Percentiles rank a stretch among this genome's conserved stretches.
These are phyloP conservation scores for Petunia hybrid DNA, from an alignment of 305 asterid species.

Conservation along the genomic window DNA sequence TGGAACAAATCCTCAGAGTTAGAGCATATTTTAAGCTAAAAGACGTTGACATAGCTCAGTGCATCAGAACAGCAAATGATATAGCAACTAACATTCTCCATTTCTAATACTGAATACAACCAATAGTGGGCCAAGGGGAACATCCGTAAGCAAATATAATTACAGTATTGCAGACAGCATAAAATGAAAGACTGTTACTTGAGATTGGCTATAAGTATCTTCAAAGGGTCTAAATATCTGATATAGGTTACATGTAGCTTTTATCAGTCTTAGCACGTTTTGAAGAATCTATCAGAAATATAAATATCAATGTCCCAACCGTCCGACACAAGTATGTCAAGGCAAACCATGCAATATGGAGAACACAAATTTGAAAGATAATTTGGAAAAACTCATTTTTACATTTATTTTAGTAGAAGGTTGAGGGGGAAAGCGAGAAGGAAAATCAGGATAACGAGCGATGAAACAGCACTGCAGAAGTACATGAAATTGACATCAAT, in stretches of 20 bases:
- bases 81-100: not conserved
- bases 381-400: not conserved
- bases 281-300: constrained; percentile 13
- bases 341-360: constrained; percentile 5
- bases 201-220: not conserved
- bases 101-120: not conserved
- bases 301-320: not conserved
- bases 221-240: not conserved
- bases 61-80: not conserved
- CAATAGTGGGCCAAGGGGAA: not conserved
- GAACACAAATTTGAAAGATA: not conserved
- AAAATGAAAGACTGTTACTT: not conserved
- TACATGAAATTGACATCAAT: not conserved
- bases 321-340: not conserved
- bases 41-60: not conserved
- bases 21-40: not conserved
- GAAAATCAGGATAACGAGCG: constrained; percentile 23
- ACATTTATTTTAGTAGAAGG: not conserved
- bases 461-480: constrained; percentile 13
- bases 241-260: not conserved
- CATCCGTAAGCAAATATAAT: not conserved
- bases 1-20: constrained; percentile 41
- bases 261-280: not conserved
- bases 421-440: not conserved
- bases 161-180: not conserved